A percentile compares a stretch with the other conserved stretches of the same genome.
Evolutionary conservation across 2,329 filamentous ascomycete genomes (phyloP).

Genomic region (Aaosphaeria arxii): DNA sequence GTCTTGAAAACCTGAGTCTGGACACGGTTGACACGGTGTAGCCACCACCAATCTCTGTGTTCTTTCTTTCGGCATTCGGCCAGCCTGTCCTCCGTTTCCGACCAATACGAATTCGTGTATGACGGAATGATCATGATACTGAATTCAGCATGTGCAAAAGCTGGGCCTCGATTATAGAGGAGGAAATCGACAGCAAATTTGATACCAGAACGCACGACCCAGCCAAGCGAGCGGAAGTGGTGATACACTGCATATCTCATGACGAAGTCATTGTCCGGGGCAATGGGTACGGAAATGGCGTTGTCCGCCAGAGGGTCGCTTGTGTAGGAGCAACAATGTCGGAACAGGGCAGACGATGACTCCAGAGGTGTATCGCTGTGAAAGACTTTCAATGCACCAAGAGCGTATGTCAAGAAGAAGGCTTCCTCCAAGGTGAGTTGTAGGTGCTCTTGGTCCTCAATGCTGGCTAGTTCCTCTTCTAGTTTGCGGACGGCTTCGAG

Average conservation of each 20-base stretch:
- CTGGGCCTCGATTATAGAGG: slow-evolving; percentile 89
- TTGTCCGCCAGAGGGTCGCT: slow-evolving; percentile 58
- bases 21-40: slow-evolving; percentile 87
- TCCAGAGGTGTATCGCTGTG: slow-evolving; percentile 41
- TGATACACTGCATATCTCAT: slow-evolving; percentile 89
- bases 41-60: slow-evolving; percentile 69
- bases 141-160: slow-evolving; percentile 94
- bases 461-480: slow-evolving; percentile 7
- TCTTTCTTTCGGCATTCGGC: slow-evolving; percentile 52
- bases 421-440: slow-evolving; percentile 88
- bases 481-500: slow-evolving; percentile 7
- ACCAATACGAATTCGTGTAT: slow-evolving; percentile 74
- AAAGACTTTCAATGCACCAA: slow-evolving; percentile 68
- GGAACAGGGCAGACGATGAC: slow-evolving; percentile 47
- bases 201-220: slow-evolving; percentile 87
- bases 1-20: slow-evolving; percentile 89
- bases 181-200: slow-evolving; percentile 96
- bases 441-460: slow-evolving; percentile 69
- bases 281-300: slow-evolving; percentile 40
- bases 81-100: slow-evolving; percentile 43
- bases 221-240: slow-evolving; percentile 91
- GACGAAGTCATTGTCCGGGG: slow-evolving; percentile 80
- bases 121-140: slow-evolving; percentile 80
- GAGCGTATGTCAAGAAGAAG: slow-evolving; percentile 80
- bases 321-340: slow-evolving; percentile 65